These are phyloP conservation scores for Adiantum capillusveneris DNA, from an alignment of 75 land plant species.

Conservation along the genomic window DNA sequence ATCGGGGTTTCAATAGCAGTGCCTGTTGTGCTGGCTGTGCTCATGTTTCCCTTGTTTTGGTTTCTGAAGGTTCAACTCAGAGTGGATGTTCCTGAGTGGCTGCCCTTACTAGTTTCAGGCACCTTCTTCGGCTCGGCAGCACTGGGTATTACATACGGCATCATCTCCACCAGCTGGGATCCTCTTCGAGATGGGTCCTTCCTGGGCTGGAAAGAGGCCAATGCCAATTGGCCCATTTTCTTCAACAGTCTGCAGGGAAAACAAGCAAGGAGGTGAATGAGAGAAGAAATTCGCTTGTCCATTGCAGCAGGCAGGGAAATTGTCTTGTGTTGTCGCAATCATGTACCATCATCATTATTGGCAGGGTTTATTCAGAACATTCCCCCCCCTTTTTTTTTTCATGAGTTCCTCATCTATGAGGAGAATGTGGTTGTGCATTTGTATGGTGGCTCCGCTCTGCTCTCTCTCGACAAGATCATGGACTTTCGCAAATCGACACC, in stretches of 20 bases:
- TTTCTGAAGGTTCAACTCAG: slow-evolving; percentile 34
- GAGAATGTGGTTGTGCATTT: too few species aligned
- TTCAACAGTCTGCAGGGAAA: slow-evolving; percentile 28
- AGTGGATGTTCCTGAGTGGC: slow-evolving; percentile 70
- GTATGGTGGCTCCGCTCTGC: too few species aligned
- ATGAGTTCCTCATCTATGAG: too few species aligned
- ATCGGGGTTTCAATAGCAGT: slow-evolving; percentile 42
- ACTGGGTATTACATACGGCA: slow-evolving; percentile 70
- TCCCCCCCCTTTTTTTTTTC: too few species aligned
- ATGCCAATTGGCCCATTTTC: slow-evolving; percentile 80
- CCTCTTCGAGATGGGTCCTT: slow-evolving; percentile 53
- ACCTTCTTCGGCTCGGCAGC: slow-evolving; percentile 57
- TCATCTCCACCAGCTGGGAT: slow-evolving; percentile 75
- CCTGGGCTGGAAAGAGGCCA: slow-evolving; percentile 63
- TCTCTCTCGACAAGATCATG: too few species aligned
- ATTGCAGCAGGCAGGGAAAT: too few species aligned
- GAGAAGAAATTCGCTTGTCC: too few species aligned
- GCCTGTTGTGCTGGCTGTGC: slow-evolving; percentile 51
- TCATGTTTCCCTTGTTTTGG: slow-evolving; percentile 31
- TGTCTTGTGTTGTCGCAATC: too few species aligned
- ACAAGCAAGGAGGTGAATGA: slow-evolving; percentile 20
- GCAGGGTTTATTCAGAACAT: too few species aligned
- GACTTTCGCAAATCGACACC: too few species aligned
- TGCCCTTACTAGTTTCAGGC: slow-evolving; percentile 51
- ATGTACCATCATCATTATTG: too few species aligned